Base-by-base conservation (phyloP, 768 basidiomycete species). In the Tylopilus vinaceipallidus region DNA sequence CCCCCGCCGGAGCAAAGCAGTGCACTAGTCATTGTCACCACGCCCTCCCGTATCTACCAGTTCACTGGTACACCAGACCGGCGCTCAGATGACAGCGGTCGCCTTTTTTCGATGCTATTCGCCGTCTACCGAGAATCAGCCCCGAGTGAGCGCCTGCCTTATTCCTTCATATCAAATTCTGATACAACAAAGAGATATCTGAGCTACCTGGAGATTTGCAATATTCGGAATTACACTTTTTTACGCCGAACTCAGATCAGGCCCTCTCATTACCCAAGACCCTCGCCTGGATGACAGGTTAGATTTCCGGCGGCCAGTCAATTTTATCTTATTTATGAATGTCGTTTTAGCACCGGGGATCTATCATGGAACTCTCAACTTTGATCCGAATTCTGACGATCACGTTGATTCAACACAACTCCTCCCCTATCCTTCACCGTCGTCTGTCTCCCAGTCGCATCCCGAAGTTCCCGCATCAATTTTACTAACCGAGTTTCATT, bases 211-310 rank as follows among this genome's bases (percentile, higher is more conserved):
- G 95, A 42, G 78, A 86, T 50, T 67, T 82, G 48, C 76, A 81
- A 45, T 73, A 81, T 54, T 93, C 91, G 4, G 87, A 93, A 61
- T 73, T 98, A 20, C 86, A 89, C 52, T 84, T 91, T 55, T 95
- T 78, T 62, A 84, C 84, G 8, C 78, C 80, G 0, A 82, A 86
- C 64, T 73, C 88, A 17, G 82, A 82, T 56, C 83, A 88, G 69
- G 80, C 80, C 17, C 71, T 81, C 29, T 84, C 84, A 13, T 64
- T 88, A 26, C 88, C 93, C 1, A 84, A 77, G 59, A 76, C 74
- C 22, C 73, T 97, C 57, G 95, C 92, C 4, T 98, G 95, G 95
- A 78, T 95, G 74, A 95, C 92, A 42, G 83, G 95, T 91, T 47
- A 56, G 81, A 58, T 17, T 26, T 42, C 3, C 11, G 19, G 3